Evolutionary conservation across 148 eudicot genomes (phyloP).

Genomic region (Cornus florida): DNA sequence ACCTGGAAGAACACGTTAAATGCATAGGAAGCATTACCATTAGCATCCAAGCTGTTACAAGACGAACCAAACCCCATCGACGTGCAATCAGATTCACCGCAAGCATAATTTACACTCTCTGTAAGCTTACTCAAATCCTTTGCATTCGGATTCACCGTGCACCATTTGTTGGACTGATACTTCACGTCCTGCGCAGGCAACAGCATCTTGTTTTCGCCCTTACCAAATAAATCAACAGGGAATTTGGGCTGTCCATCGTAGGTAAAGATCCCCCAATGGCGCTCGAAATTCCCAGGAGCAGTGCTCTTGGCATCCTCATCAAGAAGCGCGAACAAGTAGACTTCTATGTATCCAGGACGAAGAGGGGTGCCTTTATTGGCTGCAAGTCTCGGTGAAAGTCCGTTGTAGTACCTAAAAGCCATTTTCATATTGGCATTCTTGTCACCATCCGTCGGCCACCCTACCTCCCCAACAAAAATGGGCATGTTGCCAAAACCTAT

Average conservation of each 20-base stretch:
- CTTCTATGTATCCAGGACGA: conserved; percentile 21
- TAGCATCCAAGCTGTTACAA: conserved; percentile 13
- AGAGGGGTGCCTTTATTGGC: conserved; percentile 18
- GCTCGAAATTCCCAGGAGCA: conserved; percentile 22
- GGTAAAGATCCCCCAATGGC: conserved; percentile 27
- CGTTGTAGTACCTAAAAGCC: conserved; percentile 27
- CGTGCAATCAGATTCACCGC: conserved; percentile 17
- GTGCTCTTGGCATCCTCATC: conserved; percentile 23
- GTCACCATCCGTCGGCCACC: conserved; percentile 97
- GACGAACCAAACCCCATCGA: conserved; percentile 16
- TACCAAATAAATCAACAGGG: conserved; percentile 5
- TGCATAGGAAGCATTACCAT: conserved; percentile 24
- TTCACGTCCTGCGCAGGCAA: conserved; percentile 17
- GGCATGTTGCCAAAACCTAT: conserved; percentile 48
- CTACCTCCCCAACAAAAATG: conserved; percentile 81
- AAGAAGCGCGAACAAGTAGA: conserved; percentile 23
- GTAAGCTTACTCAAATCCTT: conserved; percentile 12
- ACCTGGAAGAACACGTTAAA: conserved; percentile 19
- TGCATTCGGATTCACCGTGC: conserved; percentile 17
- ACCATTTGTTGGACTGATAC: conserved; percentile 18
- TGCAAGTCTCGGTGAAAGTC: conserved; percentile 16
- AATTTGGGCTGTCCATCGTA: conserved; percentile 26
- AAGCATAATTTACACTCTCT: conserved; percentile 13
- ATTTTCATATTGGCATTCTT: conserved; percentile 51
- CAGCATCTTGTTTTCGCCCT: conserved; percentile 7